Base-by-base conservation (phyloP, 1,284 basidiomycete genomes). In the Cronartium quercuum region DNA sequence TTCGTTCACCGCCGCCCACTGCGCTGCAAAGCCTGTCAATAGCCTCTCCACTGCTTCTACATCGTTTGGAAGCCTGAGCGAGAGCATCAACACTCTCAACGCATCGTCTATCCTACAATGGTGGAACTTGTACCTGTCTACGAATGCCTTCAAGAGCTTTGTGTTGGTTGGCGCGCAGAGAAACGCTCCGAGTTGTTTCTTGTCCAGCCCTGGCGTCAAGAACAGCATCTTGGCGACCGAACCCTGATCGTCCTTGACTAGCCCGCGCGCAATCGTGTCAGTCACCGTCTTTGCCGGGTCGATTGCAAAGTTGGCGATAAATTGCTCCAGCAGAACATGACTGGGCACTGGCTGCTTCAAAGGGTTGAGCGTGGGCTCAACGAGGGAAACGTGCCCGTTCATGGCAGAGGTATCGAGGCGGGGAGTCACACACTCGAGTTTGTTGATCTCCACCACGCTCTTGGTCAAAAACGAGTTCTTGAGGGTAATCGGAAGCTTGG, bases 1-100 rank as follows among this genome's bases (percentile, higher is more conserved):
- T 15, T 88, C 86, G 81, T 99, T 98, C n/a, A 90, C 89, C 76
- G 90, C 88, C 78, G 91, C 90, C 91, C 94, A 98, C 35, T 90
- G 86, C 77, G 87, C 86, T 6, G 93, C 91, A 80, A 98, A 94
- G 10, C 89, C 87, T 21, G 82, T 78, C 37, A 88, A 82, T 29
- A 87, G 78, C 34, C 82, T 81, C 81, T 97, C 93, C 47, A 91
- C 85, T 0, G 91, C 84, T 76, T 87, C 86, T 42, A 82, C 78
- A 60, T 87, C 86, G 34, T 84, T 81, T 15, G 91, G 88, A 44
- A 92, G 82, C 79, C 90, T 86, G 68, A 98, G 81, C 29, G 92
- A 88, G 79, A 93, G 86, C 73, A 98, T 83, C 83, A 98, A 93
- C 65, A 90, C 87, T 51, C 96, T 88, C 71, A 98, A 84, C 3